phyloP scores from a whole-genome alignment of 257 asterid species.

The Avicennia marina region DNA sequence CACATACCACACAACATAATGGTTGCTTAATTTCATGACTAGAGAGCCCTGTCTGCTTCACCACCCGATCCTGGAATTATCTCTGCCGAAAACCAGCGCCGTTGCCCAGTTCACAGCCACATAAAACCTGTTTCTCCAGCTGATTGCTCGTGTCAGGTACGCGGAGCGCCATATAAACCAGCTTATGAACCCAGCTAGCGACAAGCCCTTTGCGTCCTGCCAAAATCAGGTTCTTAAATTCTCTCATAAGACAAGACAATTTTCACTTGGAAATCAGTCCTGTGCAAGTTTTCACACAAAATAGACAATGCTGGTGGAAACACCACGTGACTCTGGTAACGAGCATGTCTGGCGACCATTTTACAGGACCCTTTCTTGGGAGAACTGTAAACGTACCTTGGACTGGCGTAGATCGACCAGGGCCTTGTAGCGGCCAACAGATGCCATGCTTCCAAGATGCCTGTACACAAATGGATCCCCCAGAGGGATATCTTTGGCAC shows the following conservation, averaged over 20 bases:
- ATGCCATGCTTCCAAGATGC: slow-evolving; percentile 93
- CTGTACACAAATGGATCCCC: slow-evolving; percentile 82
- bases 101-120: slow-evolving; percentile 83
- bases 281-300: too few species aligned
- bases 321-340: too few species aligned
- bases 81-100: slow-evolving; percentile 81
- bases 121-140: slow-evolving; percentile 93
- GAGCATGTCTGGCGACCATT: too few species aligned
- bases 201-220: slow-evolving; percentile 76
- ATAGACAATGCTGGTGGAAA: not conserved
- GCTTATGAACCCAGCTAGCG: slow-evolving; percentile 76
- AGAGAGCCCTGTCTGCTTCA: too few species aligned
- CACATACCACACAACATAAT: too few species aligned
- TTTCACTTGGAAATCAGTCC: too few species aligned
- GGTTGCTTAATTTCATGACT: too few species aligned
- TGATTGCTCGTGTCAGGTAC: slow-evolving; percentile 77
- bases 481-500: slow-evolving; percentile 48
- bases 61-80: slow-evolving; percentile 68
- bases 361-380: not conserved
- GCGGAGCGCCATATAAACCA: slow-evolving; percentile 95
- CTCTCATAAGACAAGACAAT: too few species aligned
- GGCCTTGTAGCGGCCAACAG: slow-evolving; percentile 90
- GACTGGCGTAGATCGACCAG: slow-evolving; percentile 84
- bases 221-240: not conserved
- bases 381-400: slow-evolving; percentile 35